phyloP scores from a whole-genome alignment of 2,329 filamentous ascomycete genomes.

The Akanthomyces muscarius region DNA sequence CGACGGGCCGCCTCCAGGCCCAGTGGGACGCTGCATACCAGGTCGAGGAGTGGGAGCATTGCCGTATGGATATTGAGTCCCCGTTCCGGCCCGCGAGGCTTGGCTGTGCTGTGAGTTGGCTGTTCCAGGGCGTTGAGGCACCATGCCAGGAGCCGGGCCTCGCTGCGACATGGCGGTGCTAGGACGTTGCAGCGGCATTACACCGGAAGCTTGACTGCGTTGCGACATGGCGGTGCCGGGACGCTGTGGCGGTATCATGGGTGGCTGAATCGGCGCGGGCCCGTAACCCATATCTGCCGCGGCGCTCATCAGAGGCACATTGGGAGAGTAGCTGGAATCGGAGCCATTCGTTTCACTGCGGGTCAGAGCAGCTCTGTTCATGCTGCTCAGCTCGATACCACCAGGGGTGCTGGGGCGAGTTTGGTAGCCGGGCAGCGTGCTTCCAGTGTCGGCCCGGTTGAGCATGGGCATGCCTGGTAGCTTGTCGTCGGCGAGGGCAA shows the following conservation, averaged over 20 bases:
- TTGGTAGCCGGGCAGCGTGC: conserved; percentile 59
- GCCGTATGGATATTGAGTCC: conserved; percentile 3
- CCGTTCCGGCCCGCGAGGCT: conserved; percentile 20
- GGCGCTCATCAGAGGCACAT: conserved; percentile 57
- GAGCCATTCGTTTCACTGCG: conserved; percentile 54
- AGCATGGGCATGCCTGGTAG: conserved; percentile 56
- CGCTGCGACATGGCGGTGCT: conserved; percentile 36
- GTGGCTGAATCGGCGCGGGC: conserved; percentile 35
- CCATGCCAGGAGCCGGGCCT: conserved; percentile 18
- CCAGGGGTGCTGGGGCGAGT: conserved; percentile 55
- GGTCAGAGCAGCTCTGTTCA: conserved; percentile 46
- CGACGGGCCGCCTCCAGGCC: not conserved
- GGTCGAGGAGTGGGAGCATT: not conserved
- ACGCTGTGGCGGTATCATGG: conserved; percentile 27
- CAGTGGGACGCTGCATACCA: not conserved
- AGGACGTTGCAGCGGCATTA: conserved; percentile 26
- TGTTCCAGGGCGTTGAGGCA: conserved; percentile 33
- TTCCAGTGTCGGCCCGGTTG: conserved; percentile 55
- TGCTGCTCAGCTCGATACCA: conserved; percentile 48
- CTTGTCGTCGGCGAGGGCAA: conserved; percentile 41
- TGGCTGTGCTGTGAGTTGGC: conserved; percentile 34
- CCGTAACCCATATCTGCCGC: conserved; percentile 58
- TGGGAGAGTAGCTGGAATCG: conserved; percentile 57
- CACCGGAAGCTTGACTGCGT: conserved; percentile 21
- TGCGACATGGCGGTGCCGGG: conserved; percentile 36